Percentiles rank a stretch among this genome's conserved stretches.
These are phyloP conservation scores for Quercus bicolor DNA, from an alignment of 306 rosid species.

Conservation along the genomic window DNA sequence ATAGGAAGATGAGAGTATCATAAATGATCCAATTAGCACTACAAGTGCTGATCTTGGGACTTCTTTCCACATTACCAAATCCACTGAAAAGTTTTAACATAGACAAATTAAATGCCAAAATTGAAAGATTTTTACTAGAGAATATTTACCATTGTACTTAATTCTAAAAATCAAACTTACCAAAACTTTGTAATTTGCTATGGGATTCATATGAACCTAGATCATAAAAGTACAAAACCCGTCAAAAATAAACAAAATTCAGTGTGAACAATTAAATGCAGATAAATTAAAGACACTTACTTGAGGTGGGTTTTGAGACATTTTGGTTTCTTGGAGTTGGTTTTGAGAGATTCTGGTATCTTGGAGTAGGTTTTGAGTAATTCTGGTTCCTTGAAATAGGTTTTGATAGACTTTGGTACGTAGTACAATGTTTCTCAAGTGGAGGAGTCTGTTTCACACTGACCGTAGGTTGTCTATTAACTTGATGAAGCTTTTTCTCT, in stretches of 20 bases:
- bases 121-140: background rate
- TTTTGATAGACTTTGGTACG: slow-evolving; percentile 32
- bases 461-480: slow-evolving; percentile 24
- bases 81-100: slow-evolving; percentile 42
- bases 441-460: slow-evolving; percentile 43
- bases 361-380: slow-evolving; percentile 30
- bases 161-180: slow-evolving; percentile 34
- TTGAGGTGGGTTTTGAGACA: slow-evolving; percentile 33
- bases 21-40: slow-evolving; percentile 69
- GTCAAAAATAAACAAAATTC: slow-evolving; percentile 15
- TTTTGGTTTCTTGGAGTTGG: slow-evolving; percentile 29
- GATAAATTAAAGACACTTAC: slow-evolving; percentile 29
- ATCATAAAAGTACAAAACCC: background rate
- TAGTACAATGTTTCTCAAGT: slow-evolving; percentile 34
- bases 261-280: background rate
- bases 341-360: slow-evolving; percentile 37
- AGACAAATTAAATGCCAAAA: background rate
- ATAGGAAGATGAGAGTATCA: slow-evolving; percentile 64
- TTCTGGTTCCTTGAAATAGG: slow-evolving; percentile 34
- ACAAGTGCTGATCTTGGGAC: slow-evolving; percentile 75
- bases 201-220: slow-evolving; percentile 44
- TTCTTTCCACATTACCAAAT: slow-evolving; percentile 89
- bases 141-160: background rate
- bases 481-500: slow-evolving; percentile 36
- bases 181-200: slow-evolving; percentile 75